Evolutionary conservation across 306 rosid species (phyloP), one percentile per base, ranked within the genome.

Genomic region (Quercus suber): DNA sequence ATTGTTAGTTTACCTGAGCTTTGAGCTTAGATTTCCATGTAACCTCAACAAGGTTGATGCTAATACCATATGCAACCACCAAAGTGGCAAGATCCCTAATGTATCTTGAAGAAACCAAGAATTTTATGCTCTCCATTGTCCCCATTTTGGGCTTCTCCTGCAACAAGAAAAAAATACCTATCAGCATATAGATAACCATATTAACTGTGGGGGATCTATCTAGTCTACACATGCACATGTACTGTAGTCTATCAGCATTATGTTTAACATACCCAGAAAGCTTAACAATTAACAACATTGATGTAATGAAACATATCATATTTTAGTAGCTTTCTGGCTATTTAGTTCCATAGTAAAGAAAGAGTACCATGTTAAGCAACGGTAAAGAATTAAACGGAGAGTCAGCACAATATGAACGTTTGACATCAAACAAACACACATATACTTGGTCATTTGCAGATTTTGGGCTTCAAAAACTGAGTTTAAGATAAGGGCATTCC

Each of bases 11-110:
- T 79, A 94, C 98, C 93, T 94, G 97, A 58, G 99, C 99, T 85
- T 94, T 94, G 83, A 94, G 97, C 90, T 94, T 94, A 20, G 99
- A 94, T 85, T 94, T 94, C 99, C 97, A 94, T 14, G 99, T 92
- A 86, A 94, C 99, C 83, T 94, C 99, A 64, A 92, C 97, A 23
- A 94, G 93, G 84, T 94, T 94, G 72, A 94, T 94, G 60, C 97
- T 92, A 72, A 94, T 92, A 78, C 97, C 99, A 31, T 94, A 94
- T 23, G 97, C 99, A 80, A 94, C 99, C 77, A 94, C 99, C 80
- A 94, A 84, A 85, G 99, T 94, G 76, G 99, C 97, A 60, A 94
- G 93, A 89, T 94, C 94, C 83, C 99, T 89, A 37, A 94, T 92
- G 87, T 94, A 94, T 76, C 63, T 83, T 52, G 99, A 94, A 79